phyloP scores from a whole-genome alignment of 2,329 filamentous ascomycete species.

The Setomelanomma holmii region DNA sequence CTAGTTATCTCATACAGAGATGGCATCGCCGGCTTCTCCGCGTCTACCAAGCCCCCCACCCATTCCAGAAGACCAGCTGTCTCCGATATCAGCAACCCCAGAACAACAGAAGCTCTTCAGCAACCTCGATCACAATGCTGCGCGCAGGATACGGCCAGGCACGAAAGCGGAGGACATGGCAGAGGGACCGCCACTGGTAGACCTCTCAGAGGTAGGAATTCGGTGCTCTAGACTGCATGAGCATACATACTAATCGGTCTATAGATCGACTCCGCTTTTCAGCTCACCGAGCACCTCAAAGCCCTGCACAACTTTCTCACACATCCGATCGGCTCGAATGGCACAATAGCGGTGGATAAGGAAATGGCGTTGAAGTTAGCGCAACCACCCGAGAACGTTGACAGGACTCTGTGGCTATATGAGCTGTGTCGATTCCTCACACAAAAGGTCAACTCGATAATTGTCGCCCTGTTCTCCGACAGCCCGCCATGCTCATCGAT shows the following conservation, averaged over 20 bases:
- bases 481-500: slow-evolving; percentile 83
- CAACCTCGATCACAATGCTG: slow-evolving; percentile 75
- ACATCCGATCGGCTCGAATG: slow-evolving; percentile 60
- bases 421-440: slow-evolving; percentile 96
- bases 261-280: slow-evolving; percentile 95
- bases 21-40: slow-evolving; percentile 66
- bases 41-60: slow-evolving; percentile 94
- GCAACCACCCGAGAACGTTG: slow-evolving; percentile 79
- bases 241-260: slow-evolving; percentile 24
- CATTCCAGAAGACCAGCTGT: slow-evolving; percentile 92
- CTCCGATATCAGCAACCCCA: slow-evolving; percentile 69
- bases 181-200: slow-evolving; percentile 85
- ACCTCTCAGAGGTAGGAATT: slow-evolving; percentile 76
- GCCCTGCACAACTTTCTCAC: slow-evolving; percentile 87
- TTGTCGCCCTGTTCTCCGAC: slow-evolving; percentile 92
- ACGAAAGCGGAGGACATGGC: slow-evolving; percentile 94
- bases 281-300: slow-evolving; percentile 95
- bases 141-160: slow-evolving; percentile 86
- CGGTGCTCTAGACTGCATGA: neutral
- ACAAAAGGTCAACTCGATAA: slow-evolving; percentile 89
- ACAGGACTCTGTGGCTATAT: slow-evolving; percentile 93
- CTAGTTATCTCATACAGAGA: slow-evolving; percentile 5
- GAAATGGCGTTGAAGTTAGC: slow-evolving; percentile 78
- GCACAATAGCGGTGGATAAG: slow-evolving; percentile 75
- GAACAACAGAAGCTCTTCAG: slow-evolving; percentile 62